These are phyloP conservation scores for Aspergillus thermomutatus DNA, from an alignment of 2,329 filamentous ascomycete genomes.

Conservation along the genomic window DNA sequence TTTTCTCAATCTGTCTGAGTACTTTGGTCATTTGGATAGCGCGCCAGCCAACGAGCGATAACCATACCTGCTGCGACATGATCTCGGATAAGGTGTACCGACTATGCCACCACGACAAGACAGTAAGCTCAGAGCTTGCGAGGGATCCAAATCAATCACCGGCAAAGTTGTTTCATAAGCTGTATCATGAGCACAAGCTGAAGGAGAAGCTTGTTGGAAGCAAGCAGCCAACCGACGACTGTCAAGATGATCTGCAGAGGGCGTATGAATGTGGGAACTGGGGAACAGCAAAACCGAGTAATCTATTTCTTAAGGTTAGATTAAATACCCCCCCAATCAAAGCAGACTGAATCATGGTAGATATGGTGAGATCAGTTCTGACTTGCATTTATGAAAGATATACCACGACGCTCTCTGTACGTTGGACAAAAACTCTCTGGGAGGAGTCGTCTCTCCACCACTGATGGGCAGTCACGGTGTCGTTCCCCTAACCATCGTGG, in stretches of 20 bases:
- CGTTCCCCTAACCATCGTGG: constrained; percentile 67
- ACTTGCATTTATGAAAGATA: constrained; percentile 34
- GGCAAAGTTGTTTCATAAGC: constrained; percentile 51
- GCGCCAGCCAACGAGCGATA: constrained; percentile 13
- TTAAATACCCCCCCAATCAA: not conserved
- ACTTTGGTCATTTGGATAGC: constrained; percentile 6
- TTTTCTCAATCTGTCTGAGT: constrained; percentile 2
- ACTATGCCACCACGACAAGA: constrained; percentile 52
- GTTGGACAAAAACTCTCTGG: constrained; percentile 39
- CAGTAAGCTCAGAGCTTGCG: constrained; percentile 58
- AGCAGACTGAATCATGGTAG: not conserved
- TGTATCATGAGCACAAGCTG: constrained; percentile 47
- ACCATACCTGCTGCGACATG: constrained; percentile 22
- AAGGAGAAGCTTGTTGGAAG: constrained; percentile 22
- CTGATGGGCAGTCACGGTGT: constrained; percentile 61
- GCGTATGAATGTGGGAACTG: constrained; percentile 65
- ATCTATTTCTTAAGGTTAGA: constrained; percentile 61
- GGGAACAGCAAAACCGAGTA: constrained; percentile 60
- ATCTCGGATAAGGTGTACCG: constrained; percentile 49
- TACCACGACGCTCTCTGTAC: constrained; percentile 61
- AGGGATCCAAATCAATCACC: constrained; percentile 53
- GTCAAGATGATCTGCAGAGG: constrained; percentile 48
- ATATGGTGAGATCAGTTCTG: not conserved
- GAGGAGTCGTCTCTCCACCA: constrained; percentile 54
- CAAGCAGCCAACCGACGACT: constrained; percentile 14